Percentiles rank a stretch among this genome's conserved stretches.
Conservation (phyloP, 176 grass and related monocot species). For the Juncus inflexus region DNA sequence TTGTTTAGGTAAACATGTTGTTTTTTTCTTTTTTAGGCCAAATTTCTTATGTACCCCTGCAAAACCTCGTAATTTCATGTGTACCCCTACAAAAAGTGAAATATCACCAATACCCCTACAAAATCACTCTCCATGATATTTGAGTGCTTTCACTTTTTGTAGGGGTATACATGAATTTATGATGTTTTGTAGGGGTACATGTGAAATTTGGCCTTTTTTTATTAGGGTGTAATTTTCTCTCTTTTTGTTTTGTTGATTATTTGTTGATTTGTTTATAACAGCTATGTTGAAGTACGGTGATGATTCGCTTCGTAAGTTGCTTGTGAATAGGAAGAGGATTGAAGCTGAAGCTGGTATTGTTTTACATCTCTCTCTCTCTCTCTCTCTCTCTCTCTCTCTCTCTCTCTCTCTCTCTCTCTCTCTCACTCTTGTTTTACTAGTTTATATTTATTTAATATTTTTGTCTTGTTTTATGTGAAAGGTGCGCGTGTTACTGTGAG, state of each 20-base stretch:
- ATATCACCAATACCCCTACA: too few relatives aligned
- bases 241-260: not conserved
- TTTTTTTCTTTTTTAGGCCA: too few relatives aligned
- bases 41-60: too few relatives aligned
- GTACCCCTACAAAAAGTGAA: too few relatives aligned
- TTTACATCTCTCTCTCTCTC: constrained; percentile 1
- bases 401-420: constrained; percentile 9
- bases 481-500: constrained; percentile 83
- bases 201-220: not conserved
- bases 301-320: constrained; percentile 67
- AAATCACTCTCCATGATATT: not conserved
- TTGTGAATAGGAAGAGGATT: constrained; percentile 75
- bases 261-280: too few relatives aligned
- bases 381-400: constrained; percentile 18
- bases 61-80: too few relatives aligned
- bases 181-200: too few relatives aligned
- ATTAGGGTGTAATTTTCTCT: constrained; percentile 9
- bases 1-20: constrained; percentile 64
- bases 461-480: constrained; percentile 23
- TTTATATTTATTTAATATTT: not conserved
- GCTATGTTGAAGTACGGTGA: constrained; percentile 67
- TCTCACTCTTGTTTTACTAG: constrained; percentile 1
- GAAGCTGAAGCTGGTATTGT: constrained; percentile 85
- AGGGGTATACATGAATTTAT: too few relatives aligned
- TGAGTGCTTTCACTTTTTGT: not conserved